Percentiles rank a stretch among this genome's conserved stretches.
Conservation (phyloP, 2,329 filamentous ascomycete species). For the Curvularia hawaiiensis region DNA sequence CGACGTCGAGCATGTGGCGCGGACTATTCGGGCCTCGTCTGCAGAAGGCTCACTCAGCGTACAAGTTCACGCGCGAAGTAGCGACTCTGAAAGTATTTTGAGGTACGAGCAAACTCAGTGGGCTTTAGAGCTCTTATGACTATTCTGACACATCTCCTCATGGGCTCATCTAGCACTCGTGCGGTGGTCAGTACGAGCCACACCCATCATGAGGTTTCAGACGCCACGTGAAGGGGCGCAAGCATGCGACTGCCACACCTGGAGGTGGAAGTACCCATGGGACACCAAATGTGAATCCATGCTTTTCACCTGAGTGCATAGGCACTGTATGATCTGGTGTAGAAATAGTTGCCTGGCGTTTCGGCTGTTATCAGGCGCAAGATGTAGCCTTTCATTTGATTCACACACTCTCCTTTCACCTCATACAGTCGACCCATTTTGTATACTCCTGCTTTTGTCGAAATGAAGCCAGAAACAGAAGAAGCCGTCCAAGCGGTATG, state of each 20-base stretch:
- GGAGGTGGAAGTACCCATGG: constrained; percentile 13
- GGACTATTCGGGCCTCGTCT: neutral
- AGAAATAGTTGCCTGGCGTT: constrained; percentile 16
- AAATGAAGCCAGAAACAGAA: constrained; percentile 27
- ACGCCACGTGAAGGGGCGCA: constrained; percentile 11
- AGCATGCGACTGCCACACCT: constrained; percentile 9
- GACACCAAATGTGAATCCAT: constrained; percentile 10
- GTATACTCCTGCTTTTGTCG: neutral
- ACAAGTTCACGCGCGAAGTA: neutral
- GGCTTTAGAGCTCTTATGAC: constrained; percentile 2
- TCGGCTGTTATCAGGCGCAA: constrained; percentile 5
- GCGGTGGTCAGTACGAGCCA: neutral
- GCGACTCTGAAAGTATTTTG: neutral
- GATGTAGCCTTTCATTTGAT: constrained; percentile 7
- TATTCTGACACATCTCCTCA: neutral
- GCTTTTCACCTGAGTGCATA: constrained; percentile 16
- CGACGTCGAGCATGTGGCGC: constrained; percentile 9
- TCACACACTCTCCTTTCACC: neutral
- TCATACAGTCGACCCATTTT: neutral
- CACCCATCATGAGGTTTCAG: constrained; percentile 4
- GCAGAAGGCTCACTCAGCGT: neutral
- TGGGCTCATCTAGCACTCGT: neutral
- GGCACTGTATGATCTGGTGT: constrained; percentile 7
- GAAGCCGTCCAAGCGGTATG: constrained; percentile 23
- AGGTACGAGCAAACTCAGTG: neutral